These are phyloP conservation scores for Vanrija sp. DNA, from an alignment of 1,284 basidiomycete species.

Conservation along the genomic window DNA sequence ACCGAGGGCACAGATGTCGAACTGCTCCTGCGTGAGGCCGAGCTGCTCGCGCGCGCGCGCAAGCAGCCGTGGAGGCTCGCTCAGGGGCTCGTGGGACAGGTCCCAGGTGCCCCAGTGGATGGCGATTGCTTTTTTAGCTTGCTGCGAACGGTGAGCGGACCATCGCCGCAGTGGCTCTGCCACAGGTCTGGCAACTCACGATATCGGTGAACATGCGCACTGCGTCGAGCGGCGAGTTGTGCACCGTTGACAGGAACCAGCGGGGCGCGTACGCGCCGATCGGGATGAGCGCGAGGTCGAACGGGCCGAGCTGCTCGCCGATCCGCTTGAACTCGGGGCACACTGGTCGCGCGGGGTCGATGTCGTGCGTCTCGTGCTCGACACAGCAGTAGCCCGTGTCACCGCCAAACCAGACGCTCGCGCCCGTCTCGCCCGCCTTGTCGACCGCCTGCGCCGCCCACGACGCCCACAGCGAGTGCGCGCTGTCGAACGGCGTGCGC, in stretches of 20 bases:
- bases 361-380: constrained; percentile 51
- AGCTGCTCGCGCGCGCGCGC: constrained; percentile 55
- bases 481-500: constrained; percentile 54
- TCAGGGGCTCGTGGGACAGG: constrained; percentile 54
- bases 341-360: constrained; percentile 50
- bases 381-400: constrained; percentile 58
- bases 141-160: constrained; percentile 14
- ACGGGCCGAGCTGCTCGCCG: constrained; percentile 59
- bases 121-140: constrained; percentile 56
- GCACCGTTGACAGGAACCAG: constrained; percentile 58
- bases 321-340: constrained; percentile 69
- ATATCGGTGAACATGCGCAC: constrained; percentile 62
- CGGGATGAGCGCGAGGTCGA: constrained; percentile 59
- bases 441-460: constrained; percentile 55
- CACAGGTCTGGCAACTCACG: constrained; percentile 43
- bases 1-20: constrained; percentile 36
- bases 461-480: constrained; percentile 59
- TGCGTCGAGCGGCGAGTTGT: constrained; percentile 61
- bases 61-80: constrained; percentile 59
- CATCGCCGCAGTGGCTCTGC: background rate
- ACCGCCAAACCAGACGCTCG: constrained; percentile 61
- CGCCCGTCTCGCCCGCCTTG: background rate
- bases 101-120: constrained; percentile 65
- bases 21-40: constrained; percentile 55
- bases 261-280: constrained; percentile 66